Evolutionary conservation across 805 yeast genomes (phyloP).

Genomic region (Yamadazyma endophytica): DNA sequence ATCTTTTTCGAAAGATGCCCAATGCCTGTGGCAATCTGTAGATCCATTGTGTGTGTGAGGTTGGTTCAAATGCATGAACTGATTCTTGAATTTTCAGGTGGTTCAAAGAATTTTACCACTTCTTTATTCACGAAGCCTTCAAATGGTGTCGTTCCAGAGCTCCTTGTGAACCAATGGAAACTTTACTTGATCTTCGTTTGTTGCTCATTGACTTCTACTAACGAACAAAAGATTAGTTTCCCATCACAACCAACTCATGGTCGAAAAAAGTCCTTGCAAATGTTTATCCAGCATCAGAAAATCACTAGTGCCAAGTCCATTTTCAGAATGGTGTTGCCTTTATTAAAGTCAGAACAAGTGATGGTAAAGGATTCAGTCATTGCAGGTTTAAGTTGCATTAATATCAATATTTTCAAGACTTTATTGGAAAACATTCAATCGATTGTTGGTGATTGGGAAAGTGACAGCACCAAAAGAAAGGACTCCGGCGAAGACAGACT

Average conservation of each 20-base stretch:
- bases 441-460: slow-evolving; percentile 47
- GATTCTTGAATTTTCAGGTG: slow-evolving; percentile 53
- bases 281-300: slow-evolving; percentile 82
- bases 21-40: slow-evolving; percentile 86
- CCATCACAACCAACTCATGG: slow-evolving; percentile 56
- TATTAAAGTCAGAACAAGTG: slow-evolving; percentile 65
- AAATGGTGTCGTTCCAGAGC: slow-evolving; percentile 53
- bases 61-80: slow-evolving; percentile 80
- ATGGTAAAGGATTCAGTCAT: slow-evolving; percentile 81
- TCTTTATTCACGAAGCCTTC: slow-evolving; percentile 31
- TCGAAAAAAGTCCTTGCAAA: slow-evolving; percentile 72
- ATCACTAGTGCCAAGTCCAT: slow-evolving; percentile 90
- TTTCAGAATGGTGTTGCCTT: slow-evolving; percentile 81
- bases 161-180: slow-evolving; percentile 82
- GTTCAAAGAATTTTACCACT: slow-evolving; percentile 29
- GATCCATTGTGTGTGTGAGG: slow-evolving; percentile 86
- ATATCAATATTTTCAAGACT: slow-evolving; percentile 82
- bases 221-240: slow-evolving; percentile 68
- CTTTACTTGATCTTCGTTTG: slow-evolving; percentile 87
- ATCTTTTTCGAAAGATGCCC: slow-evolving; percentile 80
- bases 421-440: slow-evolving; percentile 72
- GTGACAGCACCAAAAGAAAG: slow-evolving; percentile 24
- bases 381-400: slow-evolving; percentile 84
- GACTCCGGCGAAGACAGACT: slow-evolving; percentile 39
- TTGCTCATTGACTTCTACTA: slow-evolving; percentile 83